Evolutionary conservation across 306 rosid species (phyloP).

Genomic region (Pterocarpus santalinus): DNA sequence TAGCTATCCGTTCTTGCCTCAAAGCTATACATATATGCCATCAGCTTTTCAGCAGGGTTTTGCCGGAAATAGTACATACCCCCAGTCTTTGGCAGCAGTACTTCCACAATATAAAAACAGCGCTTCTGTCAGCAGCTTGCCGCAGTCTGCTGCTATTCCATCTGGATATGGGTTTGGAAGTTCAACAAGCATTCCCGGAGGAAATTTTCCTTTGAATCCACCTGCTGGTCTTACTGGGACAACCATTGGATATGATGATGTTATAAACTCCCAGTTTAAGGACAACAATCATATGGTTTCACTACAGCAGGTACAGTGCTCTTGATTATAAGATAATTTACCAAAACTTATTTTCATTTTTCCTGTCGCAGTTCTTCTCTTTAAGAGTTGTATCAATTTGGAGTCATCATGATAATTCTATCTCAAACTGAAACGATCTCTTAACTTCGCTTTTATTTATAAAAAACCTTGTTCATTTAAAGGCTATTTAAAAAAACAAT

Average conservation of each 20-base stretch:
- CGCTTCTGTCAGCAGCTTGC: constrained; percentile 84
- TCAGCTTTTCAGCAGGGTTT: constrained; percentile 89
- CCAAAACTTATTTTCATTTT: not conserved
- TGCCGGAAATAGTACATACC: constrained; percentile 87
- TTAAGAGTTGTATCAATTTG: not conserved
- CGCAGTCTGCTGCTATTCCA: constrained; percentile 80
- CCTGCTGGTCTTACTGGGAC: constrained; percentile 78
- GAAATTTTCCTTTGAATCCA: constrained; percentile 77
- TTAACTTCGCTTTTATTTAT: not conserved
- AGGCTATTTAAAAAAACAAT: not conserved
- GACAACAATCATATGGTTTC: constrained; percentile 77
- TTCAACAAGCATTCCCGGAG: constrained; percentile 84
- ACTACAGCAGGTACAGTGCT: constrained; percentile 75
- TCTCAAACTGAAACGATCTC: constrained; percentile 2
- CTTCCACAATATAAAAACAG: constrained; percentile 89
- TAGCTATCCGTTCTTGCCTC: constrained; percentile 88
- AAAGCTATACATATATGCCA: constrained; percentile 89
- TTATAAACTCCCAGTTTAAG: constrained; percentile 78
- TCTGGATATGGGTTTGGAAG: constrained; percentile 85
- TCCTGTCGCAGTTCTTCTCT: not conserved
- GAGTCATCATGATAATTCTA: not conserved
- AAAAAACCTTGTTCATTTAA: not conserved
- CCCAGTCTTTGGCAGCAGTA: constrained; percentile 83
- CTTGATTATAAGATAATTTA: not conserved
- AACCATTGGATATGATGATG: constrained; percentile 79